Evolutionary conservation across 331 rosid species (phyloP).

Genomic region (Erythrophleum ivorense): DNA sequence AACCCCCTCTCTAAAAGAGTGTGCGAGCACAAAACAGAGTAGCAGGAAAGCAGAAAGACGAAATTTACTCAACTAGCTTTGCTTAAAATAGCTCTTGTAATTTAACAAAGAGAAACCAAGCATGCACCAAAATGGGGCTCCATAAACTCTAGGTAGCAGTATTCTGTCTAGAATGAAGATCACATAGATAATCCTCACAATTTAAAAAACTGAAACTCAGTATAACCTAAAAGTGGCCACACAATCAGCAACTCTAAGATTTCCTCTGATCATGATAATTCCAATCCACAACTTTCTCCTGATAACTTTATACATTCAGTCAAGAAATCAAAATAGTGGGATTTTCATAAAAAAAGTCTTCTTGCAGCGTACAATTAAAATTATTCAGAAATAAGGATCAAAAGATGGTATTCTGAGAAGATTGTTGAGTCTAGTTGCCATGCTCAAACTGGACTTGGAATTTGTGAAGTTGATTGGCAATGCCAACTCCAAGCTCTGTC

Average conservation of each 20-base stretch:
- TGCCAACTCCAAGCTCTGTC: too few relatives aligned
- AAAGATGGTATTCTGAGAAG: too few relatives aligned
- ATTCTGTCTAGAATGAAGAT: background rate
- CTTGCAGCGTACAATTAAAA: constrained; percentile 14
- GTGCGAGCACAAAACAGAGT: constrained; percentile 3
- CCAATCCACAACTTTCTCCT: background rate
- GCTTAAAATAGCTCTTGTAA: background rate
- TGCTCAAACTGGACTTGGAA: too few relatives aligned
- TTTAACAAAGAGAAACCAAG: constrained; percentile 24
- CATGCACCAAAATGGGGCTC: constrained; percentile 6
- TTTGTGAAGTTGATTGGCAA: too few relatives aligned
- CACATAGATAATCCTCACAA: constrained; percentile 8
- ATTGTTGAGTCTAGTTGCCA: too few relatives aligned
- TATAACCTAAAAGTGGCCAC: constrained; percentile 16
- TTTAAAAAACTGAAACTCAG: background rate
- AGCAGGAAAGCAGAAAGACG: constrained; percentile 13
- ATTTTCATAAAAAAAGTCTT: constrained; percentile 4
- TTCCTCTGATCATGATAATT: background rate
- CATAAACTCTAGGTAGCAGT: background rate
- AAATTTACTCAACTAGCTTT: constrained; percentile 8
- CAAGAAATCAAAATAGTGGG: constrained; percentile 9
- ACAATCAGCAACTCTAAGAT: background rate
- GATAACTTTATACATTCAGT: constrained; percentile 15
- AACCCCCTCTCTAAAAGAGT: background rate
- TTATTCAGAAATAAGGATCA: background rate